Conservation (phyloP, 495 filamentous ascomycete species). For the Neurospora pannonica region DNA sequence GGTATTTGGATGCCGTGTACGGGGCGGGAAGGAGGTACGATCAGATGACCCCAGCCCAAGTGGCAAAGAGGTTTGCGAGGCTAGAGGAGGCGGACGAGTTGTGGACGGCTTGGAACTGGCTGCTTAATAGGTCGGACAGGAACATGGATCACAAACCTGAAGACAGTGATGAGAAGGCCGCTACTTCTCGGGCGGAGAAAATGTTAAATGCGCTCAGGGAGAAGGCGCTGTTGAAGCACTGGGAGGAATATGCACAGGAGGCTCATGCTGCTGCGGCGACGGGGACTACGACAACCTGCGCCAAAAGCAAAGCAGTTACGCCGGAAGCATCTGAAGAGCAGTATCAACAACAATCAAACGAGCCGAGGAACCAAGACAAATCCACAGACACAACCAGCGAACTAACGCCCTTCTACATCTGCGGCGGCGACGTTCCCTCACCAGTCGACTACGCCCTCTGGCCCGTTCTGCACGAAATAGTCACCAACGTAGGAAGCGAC, state of each 20-base stretch:
- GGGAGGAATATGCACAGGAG: slow-evolving; percentile 22
- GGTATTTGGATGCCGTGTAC: slow-evolving; percentile 47
- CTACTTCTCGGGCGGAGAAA: neutral
- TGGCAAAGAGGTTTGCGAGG: slow-evolving; percentile 26
- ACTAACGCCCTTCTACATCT: slow-evolving; percentile 30
- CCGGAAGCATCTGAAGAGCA: neutral
- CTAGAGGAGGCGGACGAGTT: slow-evolving; percentile 32
- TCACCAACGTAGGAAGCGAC: slow-evolving; percentile 14
- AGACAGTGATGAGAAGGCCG: neutral
- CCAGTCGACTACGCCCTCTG: slow-evolving; percentile 65
- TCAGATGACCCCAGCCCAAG: slow-evolving; percentile 18
- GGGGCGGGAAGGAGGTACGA: slow-evolving; percentile 18
- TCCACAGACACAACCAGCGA: neutral
- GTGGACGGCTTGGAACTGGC: slow-evolving; percentile 24
- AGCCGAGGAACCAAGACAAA: neutral
- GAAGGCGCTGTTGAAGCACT: slow-evolving; percentile 11
- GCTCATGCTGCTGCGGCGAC: slow-evolving; percentile 37
- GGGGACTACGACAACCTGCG: slow-evolving; percentile 23
- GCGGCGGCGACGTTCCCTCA: slow-evolving; percentile 45
- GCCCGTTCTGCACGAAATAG: slow-evolving; percentile 57
- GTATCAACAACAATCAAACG: neutral
- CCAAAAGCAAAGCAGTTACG: neutral
- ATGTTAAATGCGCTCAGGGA: neutral
- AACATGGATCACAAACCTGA: neutral
- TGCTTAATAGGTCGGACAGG: slow-evolving; percentile 2